Base-by-base conservation (phyloP, 164 flowering plant species). In the Aristolochia californica region DNA sequence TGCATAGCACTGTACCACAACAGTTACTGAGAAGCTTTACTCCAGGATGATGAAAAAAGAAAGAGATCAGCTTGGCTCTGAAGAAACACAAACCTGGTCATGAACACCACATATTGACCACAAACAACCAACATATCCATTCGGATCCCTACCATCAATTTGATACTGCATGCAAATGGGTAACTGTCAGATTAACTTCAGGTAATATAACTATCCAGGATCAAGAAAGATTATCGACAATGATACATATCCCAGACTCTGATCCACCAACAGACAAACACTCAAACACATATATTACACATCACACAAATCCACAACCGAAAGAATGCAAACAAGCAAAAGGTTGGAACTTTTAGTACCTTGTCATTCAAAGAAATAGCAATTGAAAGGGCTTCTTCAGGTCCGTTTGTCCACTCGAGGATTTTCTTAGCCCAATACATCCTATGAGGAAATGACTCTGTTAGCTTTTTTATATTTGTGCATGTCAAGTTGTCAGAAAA, bases 401-500 rank as follows among this genome's bases (percentile, higher is more conserved):
- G 97, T 67, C 83, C 84, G 62, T 44, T 76, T 25, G 97, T 93
- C 97, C 97, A 93, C 69, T 93, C 99, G 14, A 93, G 88, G 64
- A 93, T 93, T 82, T 89, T 93, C 63, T 93, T 93, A 2, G 95
- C 99, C 99, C 99, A 89, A 61, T 93, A 89, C 99, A 93, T 93
- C 66, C 97, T 93, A 83, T 73, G 61, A 16, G 59, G 28, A 16
- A 34, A 30, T 16, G 14, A 53, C n/a, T 16, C 5, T 20, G 10
- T 47, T 47, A 20, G 18, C 15, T 47, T 17, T 17, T 20, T 13
- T 17, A 1, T 47, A 8, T 47, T 4, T 47, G 18, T 47, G 22
- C 10, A 20, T 20, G 18, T 47, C 50, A 4, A 47, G 18, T n/a
- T 47, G 18, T 5, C 50, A 4, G 50, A 17, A 17, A 1, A 4